Base-by-base conservation (phyloP, 2,329 filamentous ascomycete genomes). In the Talaromyces funiculosus region DNA sequence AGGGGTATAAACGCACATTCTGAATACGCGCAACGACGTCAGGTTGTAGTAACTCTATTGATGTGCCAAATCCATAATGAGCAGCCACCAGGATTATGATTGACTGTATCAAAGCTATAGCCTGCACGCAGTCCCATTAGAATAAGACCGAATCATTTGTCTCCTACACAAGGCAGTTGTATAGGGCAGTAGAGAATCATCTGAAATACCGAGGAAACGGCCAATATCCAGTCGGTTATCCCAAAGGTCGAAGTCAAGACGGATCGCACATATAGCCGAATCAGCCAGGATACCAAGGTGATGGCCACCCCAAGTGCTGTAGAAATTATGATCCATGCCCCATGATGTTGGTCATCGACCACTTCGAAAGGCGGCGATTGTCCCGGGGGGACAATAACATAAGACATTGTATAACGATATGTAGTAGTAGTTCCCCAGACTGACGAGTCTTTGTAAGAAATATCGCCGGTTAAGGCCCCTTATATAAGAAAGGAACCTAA, bases 341-440 rank as follows among this genome's bases (percentile, higher is more conserved):
- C 73, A 65, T 76, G 73, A 61, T 78, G 75, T 33, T 65, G 63
- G 20, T 71, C 68, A 54, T 75, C 74, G n/a, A 78, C 70, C 22
- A 73, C 69, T 60, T 75, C 69, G 42, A 75, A 72, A 45, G 72
- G 73, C 45, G 71, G 70, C 35, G 70, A 71, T 59, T 74, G 68
- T 42, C 72, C 71, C 24, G 71, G 64, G n/a, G 69, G 71, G 40
- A 74, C 66, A 62, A 67, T 65, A 40, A 66, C 66, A 64, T 68
- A 66, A 29, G 57, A 53, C 57, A 59, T 59, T 33, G 16, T 53
- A 53, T 10, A 22, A 54, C 6, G 8, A 37, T 18, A 3, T 35
- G 24, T 9, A 12, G 43, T 49, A 29, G 9, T n/a, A 18, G 2
- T 2, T 47, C 16, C 24, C 18, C 43, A 49, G 10, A 10, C 2